Evolutionary conservation across 495 filamentous ascomycete genomes (phyloP).

Genomic region (Hapsidospora chrysogenum): DNA sequence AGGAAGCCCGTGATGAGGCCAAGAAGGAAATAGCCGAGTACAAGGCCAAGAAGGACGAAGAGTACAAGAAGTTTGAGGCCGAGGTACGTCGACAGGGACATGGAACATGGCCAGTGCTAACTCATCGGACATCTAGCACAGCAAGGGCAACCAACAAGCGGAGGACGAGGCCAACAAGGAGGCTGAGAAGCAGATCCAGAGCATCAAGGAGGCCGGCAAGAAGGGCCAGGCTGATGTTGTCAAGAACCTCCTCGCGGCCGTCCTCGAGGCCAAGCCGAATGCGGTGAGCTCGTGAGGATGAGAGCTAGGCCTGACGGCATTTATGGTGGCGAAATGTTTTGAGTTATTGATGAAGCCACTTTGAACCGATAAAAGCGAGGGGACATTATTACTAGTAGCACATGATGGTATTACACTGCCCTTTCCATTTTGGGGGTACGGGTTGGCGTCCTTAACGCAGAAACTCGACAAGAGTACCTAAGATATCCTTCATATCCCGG

Average conservation of each 20-base stretch:
- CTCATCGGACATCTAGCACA: slow-evolving; percentile 40
- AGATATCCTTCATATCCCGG: slow-evolving; percentile 52
- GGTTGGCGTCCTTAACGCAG: slow-evolving; percentile 22
- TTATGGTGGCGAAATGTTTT: no score
- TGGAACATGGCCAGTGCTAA: not conserved
- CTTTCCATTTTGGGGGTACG: no score
- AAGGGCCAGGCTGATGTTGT: slow-evolving; percentile 67
- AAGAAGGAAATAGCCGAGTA: slow-evolving; percentile 98
- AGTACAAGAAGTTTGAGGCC: slow-evolving; percentile 88
- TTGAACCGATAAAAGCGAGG: no score
- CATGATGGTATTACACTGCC: no score
- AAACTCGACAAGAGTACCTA: slow-evolving; percentile 47
- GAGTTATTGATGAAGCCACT: no score
- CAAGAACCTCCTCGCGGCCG: slow-evolving; percentile 59
- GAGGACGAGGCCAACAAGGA: slow-evolving; percentile 76
- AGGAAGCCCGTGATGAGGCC: slow-evolving; percentile 83
- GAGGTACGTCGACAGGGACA: slow-evolving; percentile 39
- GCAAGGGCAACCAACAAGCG: slow-evolving; percentile 71
- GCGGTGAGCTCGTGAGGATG: no score
- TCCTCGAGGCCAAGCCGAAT: slow-evolving; percentile 64
- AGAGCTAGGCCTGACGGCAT: no score
- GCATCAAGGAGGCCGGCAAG: slow-evolving; percentile 65
- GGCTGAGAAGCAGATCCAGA: slow-evolving; percentile 60
- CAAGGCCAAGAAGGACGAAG: slow-evolving; percentile 72
- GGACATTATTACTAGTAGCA: not conserved